Evolutionary conservation across 2,329 filamentous ascomycete species (phyloP).

Genomic region (Fusarium sp.): DNA sequence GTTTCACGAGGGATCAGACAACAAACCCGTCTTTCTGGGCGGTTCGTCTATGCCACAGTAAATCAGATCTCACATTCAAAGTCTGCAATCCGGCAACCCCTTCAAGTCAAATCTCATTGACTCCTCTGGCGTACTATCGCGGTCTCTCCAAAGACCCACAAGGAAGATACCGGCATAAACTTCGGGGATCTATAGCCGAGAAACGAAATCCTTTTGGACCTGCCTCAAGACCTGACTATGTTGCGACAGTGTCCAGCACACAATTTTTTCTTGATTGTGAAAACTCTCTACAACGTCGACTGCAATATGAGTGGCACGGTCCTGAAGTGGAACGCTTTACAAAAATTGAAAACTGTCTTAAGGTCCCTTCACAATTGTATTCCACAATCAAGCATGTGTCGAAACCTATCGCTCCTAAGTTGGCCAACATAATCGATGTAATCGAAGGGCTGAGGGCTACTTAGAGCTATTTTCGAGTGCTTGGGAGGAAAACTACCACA

Average conservation of each 20-base stretch:
- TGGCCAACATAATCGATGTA: constrained; percentile 25
- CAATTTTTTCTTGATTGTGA: constrained; percentile 19
- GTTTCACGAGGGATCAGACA: constrained; percentile 14
- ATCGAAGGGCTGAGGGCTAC: constrained; percentile 5
- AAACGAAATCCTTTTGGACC: neutral
- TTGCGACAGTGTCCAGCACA: neutral
- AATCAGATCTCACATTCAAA: constrained; percentile 7
- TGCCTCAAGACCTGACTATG: neutral
- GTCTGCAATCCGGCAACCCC: neutral
- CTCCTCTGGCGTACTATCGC: constrained; percentile 16
- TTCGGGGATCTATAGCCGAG: neutral
- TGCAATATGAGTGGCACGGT: constrained; percentile 21
- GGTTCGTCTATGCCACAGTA: constrained; percentile 38
- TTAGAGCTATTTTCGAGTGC: constrained; percentile 5
- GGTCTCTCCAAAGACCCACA: neutral
- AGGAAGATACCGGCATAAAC: neutral
- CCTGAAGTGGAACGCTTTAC: neutral
- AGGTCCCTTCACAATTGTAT: constrained; percentile 20
- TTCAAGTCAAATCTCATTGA: neutral
- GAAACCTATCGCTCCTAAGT: constrained; percentile 21
- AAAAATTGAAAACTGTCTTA: constrained; percentile 25
- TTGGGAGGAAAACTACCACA: neutral
- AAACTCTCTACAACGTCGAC: constrained; percentile 1
- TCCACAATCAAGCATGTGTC: constrained; percentile 19
- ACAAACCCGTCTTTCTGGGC: constrained; percentile 17